A percentile compares a stretch with the other conserved stretches of the same genome.
phyloP scores from a whole-genome alignment of 2,329 filamentous ascomycete species.

The Aspergillus caelatus region DNA sequence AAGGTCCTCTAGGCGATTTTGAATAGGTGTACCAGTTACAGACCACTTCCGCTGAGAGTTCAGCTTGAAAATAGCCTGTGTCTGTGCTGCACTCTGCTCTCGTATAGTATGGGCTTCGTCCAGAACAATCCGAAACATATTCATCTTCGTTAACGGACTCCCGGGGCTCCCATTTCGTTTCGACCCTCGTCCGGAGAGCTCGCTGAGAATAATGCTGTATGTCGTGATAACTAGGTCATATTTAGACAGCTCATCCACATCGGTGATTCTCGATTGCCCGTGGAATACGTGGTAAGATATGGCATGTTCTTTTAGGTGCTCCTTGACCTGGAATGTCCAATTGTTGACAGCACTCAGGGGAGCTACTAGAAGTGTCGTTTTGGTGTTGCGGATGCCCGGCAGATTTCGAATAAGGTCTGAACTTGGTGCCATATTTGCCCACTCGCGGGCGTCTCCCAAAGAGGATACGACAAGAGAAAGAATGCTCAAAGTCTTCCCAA shows the following conservation, averaged over 20 bases:
- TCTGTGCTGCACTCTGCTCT: slow-evolving; percentile 77
- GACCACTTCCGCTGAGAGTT: slow-evolving; percentile 86
- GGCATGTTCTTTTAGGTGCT: slow-evolving; percentile 69
- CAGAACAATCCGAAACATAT: slow-evolving; percentile 91
- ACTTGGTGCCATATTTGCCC: slow-evolving; percentile 59
- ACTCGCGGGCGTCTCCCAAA: slow-evolving; percentile 63
- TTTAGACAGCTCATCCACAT: slow-evolving; percentile 67
- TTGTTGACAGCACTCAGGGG: slow-evolving; percentile 90
- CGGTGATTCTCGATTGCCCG: slow-evolving; percentile 72
- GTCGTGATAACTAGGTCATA: slow-evolving; percentile 91
- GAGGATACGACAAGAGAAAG: slow-evolving; percentile 75
- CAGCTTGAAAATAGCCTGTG: slow-evolving; percentile 79
- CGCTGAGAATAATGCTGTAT: slow-evolving; percentile 83
- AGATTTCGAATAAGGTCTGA: slow-evolving; percentile 32
- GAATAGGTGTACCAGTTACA: slow-evolving; percentile 94
- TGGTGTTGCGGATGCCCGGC: slow-evolving; percentile 63
- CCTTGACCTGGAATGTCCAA: slow-evolving; percentile 89
- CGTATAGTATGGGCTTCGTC: slow-evolving; percentile 96
- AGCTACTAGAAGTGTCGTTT: slow-evolving; percentile 81
- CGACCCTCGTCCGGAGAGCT: slow-evolving; percentile 67
- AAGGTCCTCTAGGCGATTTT: slow-evolving; percentile 90
- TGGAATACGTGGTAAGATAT: slow-evolving; percentile 85
- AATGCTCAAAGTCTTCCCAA: slow-evolving; percentile 86
- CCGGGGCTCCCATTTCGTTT: slow-evolving; percentile 61
- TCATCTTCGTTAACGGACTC: slow-evolving; percentile 72